phyloP scores from a whole-genome alignment of 192 early-diverging fungal genomes.

The Pecoramyces ruminantium region DNA sequence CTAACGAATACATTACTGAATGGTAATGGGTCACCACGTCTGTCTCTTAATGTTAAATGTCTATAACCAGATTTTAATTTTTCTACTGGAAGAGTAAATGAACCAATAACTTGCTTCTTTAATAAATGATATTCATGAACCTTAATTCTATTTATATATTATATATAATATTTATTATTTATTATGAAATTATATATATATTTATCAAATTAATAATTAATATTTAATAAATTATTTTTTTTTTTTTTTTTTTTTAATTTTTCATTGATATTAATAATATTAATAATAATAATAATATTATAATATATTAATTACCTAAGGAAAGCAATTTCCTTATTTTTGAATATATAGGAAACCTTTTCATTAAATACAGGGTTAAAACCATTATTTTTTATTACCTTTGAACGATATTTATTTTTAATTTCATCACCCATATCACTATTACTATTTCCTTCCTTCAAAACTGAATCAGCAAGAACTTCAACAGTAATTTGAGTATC shows the following conservation, averaged over 20 bases:
- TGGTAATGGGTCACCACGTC: background rate
- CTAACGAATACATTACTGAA: background rate
- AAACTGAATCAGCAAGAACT: conserved; percentile 10
- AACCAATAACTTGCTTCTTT: background rate
- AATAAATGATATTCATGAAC: background rate
- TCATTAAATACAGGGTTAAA: conserved; percentile 36
- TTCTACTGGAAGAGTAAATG: background rate
- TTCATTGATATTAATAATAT: too few relatives aligned
- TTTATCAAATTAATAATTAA: too few relatives aligned
- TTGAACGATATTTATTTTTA: conserved; percentile 25
- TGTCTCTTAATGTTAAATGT: background rate
- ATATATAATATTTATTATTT: too few relatives aligned
- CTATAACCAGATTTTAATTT: background rate
- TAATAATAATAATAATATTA: too few relatives aligned
- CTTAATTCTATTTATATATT: background rate
- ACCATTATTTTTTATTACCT: conserved; percentile 32
- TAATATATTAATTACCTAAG: conserved; percentile 11
- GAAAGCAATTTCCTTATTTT: conserved; percentile 19
- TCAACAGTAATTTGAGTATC: conserved; percentile 48
- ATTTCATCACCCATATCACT: conserved; percentile 9
- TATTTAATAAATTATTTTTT: too few relatives aligned
- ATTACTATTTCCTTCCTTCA: background rate
- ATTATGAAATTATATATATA: too few relatives aligned
- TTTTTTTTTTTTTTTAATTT: too few relatives aligned
- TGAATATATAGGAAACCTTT: conserved; percentile 16